Conservation (phyloP, 202 grass and related monocot species). For the Digitaria exilis region DNA sequence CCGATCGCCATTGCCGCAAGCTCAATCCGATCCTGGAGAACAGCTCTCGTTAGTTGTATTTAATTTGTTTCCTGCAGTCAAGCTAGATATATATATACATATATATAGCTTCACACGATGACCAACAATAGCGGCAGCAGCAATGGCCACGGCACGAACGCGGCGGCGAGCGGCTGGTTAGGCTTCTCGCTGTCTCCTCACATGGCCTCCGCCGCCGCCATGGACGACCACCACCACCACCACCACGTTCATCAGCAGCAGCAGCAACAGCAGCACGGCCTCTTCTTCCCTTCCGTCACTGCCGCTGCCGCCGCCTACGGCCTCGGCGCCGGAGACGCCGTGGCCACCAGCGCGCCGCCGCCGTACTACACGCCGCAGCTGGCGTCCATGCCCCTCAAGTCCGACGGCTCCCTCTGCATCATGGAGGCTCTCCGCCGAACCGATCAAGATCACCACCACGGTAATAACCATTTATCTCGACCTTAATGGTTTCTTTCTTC, state of each 20-base stretch:
- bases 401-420: constrained; percentile 93
- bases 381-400: constrained; percentile 93
- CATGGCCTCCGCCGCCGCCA: constrained; percentile 45
- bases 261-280: constrained; percentile 40
- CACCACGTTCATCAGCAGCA: constrained; percentile 46
- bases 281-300: constrained; percentile 52
- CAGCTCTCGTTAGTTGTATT: background rate
- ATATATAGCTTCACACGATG: constrained; percentile 26
- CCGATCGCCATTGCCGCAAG: constrained; percentile 21
- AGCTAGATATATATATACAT: no score
- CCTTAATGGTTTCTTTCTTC: background rate
- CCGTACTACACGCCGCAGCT: constrained; percentile 81
- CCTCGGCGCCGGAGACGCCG: constrained; percentile 37
- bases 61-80: background rate
- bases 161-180: constrained; percentile 62
- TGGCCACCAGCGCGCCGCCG: constrained; percentile 37
- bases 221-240: constrained; percentile 54
- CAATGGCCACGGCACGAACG: constrained; percentile 42
- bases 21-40: background rate
- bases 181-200: constrained; percentile 92
- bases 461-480: no score
- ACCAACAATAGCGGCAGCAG: constrained; percentile 55
- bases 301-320: constrained; percentile 24
- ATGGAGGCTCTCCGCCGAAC: constrained; percentile 88
- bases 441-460: constrained; percentile 54